Evolutionary conservation across 257 asterid genomes (phyloP).

Genomic region (Ehretia macrophylla): DNA sequence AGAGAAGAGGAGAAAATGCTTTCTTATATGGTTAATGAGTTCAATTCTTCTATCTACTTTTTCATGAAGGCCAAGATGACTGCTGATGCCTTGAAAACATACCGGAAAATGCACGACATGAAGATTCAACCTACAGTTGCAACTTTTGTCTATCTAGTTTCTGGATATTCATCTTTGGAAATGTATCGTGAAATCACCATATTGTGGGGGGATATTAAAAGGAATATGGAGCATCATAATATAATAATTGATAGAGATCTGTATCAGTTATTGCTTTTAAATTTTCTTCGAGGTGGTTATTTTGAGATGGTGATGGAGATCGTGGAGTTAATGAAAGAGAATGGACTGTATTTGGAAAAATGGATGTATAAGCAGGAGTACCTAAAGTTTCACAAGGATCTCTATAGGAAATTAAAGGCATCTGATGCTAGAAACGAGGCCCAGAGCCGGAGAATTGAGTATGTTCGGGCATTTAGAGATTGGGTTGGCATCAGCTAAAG

Average conservation of each 20-base stretch:
- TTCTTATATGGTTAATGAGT: conserved; percentile 28
- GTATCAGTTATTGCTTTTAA: conserved; percentile 55
- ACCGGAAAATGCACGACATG: conserved; percentile 63
- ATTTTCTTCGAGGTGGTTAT: conserved; percentile 80
- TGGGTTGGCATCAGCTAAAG: conserved; percentile 49
- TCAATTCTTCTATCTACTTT: conserved; percentile 70
- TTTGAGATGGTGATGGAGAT: conserved; percentile 86
- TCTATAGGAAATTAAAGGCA: conserved; percentile 47
- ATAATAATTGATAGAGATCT: conserved; percentile 48
- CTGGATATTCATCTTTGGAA: conserved; percentile 55
- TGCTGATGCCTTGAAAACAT: conserved; percentile 65
- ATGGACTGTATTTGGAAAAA: conserved; percentile 64
- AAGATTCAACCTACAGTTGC: conserved; percentile 54
- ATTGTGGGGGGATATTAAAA: conserved; percentile 84
- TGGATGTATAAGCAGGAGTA: conserved; percentile 61
- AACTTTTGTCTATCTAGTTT: conserved; percentile 53
- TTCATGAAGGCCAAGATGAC: conserved; percentile 82
- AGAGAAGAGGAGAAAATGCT: conserved; percentile 33
- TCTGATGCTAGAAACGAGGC: conserved; percentile 57
- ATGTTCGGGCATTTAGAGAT: conserved; percentile 69
- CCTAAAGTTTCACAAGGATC: conserved; percentile 70
- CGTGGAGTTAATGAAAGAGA: conserved; percentile 56
- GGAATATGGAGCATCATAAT: conserved; percentile 37
- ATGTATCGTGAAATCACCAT: conserved; percentile 77
- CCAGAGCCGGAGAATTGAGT: conserved; percentile 63